phyloP scores from a whole-genome alignment of 1,284 basidiomycete genomes.

The Xerocomus amazonicus region DNA sequence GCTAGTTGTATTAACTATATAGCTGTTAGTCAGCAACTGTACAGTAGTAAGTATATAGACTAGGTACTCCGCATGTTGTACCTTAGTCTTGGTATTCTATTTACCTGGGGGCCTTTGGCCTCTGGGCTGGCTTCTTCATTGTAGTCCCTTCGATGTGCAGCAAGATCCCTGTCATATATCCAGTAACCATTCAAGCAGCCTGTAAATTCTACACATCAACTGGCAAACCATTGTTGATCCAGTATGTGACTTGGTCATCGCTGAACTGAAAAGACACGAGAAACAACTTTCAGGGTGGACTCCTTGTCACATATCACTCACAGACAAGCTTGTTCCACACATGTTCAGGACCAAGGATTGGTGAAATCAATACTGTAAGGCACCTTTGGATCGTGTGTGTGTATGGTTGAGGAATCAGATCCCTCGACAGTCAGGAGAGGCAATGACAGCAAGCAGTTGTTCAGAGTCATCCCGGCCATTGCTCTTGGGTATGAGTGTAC shows the following conservation, averaged over 20 bases:
- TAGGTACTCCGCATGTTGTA: no score
- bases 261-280: neutral
- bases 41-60: no score
- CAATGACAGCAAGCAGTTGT: neutral
- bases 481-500: neutral
- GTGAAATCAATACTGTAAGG: neutral
- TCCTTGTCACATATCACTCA: no score
- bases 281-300: no score
- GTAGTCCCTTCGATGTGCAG: no score
- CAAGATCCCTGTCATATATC: no score
- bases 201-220: neutral
- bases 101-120: no score
- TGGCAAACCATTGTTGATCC: neutral
- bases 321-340: neutral
- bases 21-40: no score
- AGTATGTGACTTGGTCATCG: neutral
- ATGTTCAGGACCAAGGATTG: neutral
- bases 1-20: no score
- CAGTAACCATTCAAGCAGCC: neutral
- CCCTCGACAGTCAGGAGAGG: neutral
- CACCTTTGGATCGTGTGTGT: neutral
- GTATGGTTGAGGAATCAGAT: neutral
- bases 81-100: no score
- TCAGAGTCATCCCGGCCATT: neutral
- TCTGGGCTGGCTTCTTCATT: no score